Percentiles rank a stretch among this genome's conserved stretches.
Evolutionary conservation across 164 flowering plant species (phyloP).

Genomic region (Hamamelis virginiana): DNA sequence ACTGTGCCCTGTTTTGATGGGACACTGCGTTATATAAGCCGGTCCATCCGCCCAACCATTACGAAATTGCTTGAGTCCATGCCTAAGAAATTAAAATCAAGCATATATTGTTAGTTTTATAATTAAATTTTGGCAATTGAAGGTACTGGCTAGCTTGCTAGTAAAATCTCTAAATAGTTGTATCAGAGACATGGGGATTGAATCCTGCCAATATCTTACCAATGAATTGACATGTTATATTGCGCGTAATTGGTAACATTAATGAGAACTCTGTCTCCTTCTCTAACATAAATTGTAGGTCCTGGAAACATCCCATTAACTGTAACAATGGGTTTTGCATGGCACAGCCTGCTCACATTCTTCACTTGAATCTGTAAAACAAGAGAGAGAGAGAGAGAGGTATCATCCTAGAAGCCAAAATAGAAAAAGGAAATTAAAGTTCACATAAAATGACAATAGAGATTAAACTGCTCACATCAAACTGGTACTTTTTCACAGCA

Average conservation of each 20-base stretch:
- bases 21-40: slow-evolving; percentile 22
- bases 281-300: slow-evolving; percentile 17
- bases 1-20: slow-evolving; percentile 15
- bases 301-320: slow-evolving; percentile 22
- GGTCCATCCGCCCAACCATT: slow-evolving; percentile 27
- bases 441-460: slow-evolving; percentile 5
- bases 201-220: too few species aligned
- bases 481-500: slow-evolving; percentile 44
- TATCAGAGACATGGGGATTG: too few species aligned
- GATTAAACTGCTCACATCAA: slow-evolving; percentile 27
- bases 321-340: slow-evolving; percentile 16
- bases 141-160: too few species aligned
- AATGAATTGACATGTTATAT: slow-evolving; percentile 23
- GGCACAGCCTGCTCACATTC: slow-evolving; percentile 20
- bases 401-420: not conserved
- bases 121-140: too few species aligned
- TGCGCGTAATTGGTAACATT: slow-evolving; percentile 16
- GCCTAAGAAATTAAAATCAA: not conserved
- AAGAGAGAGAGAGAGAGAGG: not conserved
- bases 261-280: slow-evolving; percentile 20
- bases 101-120: not conserved
- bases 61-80: slow-evolving; percentile 16
- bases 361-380: slow-evolving; percentile 15
- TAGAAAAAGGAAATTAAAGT: not conserved
- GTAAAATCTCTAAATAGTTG: too few species aligned